Percentiles rank a stretch among this genome's conserved stretches.
Evolutionary conservation across 148 eudicot species (phyloP).

Genomic region (Chenopodium album): DNA sequence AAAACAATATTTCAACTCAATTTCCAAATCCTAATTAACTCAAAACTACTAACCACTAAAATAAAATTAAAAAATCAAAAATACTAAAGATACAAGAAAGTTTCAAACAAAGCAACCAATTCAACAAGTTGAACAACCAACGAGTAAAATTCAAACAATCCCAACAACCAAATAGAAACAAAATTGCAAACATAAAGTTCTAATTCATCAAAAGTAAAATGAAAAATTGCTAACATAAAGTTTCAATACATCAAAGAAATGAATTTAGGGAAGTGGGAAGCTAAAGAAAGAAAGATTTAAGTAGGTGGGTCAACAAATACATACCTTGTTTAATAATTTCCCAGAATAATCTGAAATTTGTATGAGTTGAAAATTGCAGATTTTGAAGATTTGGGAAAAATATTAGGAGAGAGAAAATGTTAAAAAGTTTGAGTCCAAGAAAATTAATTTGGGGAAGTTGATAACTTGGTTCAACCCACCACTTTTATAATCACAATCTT

Average conservation of each 20-base stretch:
- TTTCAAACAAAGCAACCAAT: neutral
- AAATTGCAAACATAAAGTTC: neutral
- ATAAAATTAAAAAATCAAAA: neutral
- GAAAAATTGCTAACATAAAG: neutral
- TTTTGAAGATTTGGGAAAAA: neutral
- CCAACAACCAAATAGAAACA: neutral
- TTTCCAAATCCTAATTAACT: neutral
- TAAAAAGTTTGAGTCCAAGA: neutral
- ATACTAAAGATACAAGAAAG: neutral
- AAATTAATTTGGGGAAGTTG: conserved; percentile 2
- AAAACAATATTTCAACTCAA: neutral
- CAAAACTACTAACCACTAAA: neutral
- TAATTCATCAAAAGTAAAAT: neutral
- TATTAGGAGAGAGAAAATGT: neutral
- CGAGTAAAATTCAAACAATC: neutral
- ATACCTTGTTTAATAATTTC: neutral
- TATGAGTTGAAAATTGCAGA: neutral
- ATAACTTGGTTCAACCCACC: neutral
- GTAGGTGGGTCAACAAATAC: neutral
- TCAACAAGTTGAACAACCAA: neutral
- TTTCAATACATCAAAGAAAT: no score
- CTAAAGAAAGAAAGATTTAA: neutral
- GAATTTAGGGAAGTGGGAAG: neutral
- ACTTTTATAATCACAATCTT: conserved; percentile 11
- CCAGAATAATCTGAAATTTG: no score